These are phyloP conservation scores for Clitopilus hobsonii DNA, from an alignment of 768 basidiomycete genomes.

Conservation along the genomic window DNA sequence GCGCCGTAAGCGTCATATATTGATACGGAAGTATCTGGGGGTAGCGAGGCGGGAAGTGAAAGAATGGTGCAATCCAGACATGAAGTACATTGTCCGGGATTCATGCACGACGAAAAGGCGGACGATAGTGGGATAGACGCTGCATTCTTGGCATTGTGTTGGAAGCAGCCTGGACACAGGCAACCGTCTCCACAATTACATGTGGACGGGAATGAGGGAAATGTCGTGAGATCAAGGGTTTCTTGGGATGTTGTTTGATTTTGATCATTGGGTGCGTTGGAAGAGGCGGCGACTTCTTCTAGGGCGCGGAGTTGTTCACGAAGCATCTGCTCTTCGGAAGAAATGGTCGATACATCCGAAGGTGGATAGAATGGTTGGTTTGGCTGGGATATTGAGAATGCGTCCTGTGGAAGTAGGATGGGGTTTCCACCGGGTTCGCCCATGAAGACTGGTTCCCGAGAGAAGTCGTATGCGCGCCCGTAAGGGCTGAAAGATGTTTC, in stretches of 20 bases:
- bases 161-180: slow-evolving; percentile 58
- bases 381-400: neutral
- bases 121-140: slow-evolving; percentile 25
- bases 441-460: slow-evolving; percentile 21
- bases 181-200: slow-evolving; percentile 66
- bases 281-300: slow-evolving; percentile 31
- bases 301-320: slow-evolving; percentile 20
- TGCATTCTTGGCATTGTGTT: slow-evolving; percentile 38
- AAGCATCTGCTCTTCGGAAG: slow-evolving; percentile 19
- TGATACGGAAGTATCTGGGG: slow-evolving; percentile 35
- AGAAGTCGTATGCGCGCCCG: slow-evolving; percentile 55
- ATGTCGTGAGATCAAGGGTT: neutral
- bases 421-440: slow-evolving; percentile 14
- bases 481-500: slow-evolving; percentile 64
- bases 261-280: neutral
- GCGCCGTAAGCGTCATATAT: slow-evolving; percentile 37
- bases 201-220: slow-evolving; percentile 32
- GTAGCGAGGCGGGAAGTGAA: slow-evolving; percentile 37
- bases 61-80: slow-evolving; percentile 66
- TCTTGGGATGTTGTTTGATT: neutral
- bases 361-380: neutral
- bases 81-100: slow-evolving; percentile 32
- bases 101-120: slow-evolving; percentile 30
- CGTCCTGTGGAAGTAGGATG: slow-evolving; percentile 14
- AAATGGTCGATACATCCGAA: slow-evolving; percentile 11